These are phyloP conservation scores for Hibiscus syriacus DNA, from an alignment of 345 rosid genomes.

Conservation along the genomic window DNA sequence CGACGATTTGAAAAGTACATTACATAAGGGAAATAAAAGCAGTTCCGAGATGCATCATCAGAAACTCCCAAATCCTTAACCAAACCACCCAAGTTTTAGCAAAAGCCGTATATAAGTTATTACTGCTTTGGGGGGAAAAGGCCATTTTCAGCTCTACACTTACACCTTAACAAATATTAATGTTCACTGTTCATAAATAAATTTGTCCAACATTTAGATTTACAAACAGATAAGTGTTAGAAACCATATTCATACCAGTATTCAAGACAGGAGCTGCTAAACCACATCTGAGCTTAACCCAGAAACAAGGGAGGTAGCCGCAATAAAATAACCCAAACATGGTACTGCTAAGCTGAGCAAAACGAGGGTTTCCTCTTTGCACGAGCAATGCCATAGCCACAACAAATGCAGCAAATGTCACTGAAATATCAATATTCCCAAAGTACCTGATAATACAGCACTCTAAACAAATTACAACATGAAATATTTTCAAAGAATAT, in stretches of 20 bases:
- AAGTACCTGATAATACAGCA: constrained; percentile 55
- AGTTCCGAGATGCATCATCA: no score
- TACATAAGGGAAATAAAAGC: no score
- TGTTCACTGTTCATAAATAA: background rate
- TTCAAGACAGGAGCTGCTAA: constrained; percentile 73
- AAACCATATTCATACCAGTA: constrained; percentile 38
- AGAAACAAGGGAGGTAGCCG: constrained; percentile 90
- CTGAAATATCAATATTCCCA: constrained; percentile 75
- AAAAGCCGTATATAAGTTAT: background rate
- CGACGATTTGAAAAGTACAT: no score
- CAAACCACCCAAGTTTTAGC: background rate
- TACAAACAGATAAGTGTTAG: background rate
- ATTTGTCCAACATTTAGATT: background rate
- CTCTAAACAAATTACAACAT: background rate
- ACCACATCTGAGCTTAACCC: constrained; percentile 89
- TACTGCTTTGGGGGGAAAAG: no score
- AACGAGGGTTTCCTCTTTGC: constrained; percentile 83
- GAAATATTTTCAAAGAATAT: background rate
- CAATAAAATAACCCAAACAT: constrained; percentile 77
- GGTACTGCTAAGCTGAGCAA: constrained; percentile 32
- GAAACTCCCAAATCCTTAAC: no score
- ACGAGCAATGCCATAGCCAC: constrained; percentile 76
- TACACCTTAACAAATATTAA: background rate
- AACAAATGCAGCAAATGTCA: constrained; percentile 73
- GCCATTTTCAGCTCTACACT: background rate